Percentiles rank a stretch among this genome's conserved stretches.
Evolutionary conservation across 306 rosid genomes (phyloP).

Genomic region (Rubus parviflorus): DNA sequence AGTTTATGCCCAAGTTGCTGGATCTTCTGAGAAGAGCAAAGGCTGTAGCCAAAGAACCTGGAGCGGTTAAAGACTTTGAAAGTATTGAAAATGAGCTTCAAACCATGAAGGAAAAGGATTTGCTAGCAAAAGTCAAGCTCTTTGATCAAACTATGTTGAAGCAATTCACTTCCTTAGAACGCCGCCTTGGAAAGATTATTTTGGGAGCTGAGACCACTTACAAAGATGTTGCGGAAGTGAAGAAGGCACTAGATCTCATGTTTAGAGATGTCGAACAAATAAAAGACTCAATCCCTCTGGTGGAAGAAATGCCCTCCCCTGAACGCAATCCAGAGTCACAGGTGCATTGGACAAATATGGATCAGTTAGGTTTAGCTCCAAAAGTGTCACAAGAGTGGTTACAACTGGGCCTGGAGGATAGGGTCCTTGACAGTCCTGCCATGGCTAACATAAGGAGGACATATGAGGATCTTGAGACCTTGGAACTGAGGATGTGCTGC

Average conservation of each 20-base stretch:
- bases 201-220: background rate
- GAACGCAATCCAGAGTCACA: background rate
- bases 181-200: background rate
- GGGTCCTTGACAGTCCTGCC: too few relatives aligned
- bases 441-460: too few relatives aligned
- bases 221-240: too few relatives aligned
- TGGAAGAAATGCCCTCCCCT: background rate
- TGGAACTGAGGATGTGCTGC: too few relatives aligned
- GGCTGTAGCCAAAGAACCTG: background rate
- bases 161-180: background rate
- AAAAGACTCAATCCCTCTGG: background rate
- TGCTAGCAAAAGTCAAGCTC: background rate
- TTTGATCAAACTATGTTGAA: background rate
- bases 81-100: background rate
- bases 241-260: background rate
- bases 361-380: background rate
- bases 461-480: too few relatives aligned
- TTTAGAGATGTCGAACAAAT: background rate
- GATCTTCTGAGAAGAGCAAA: background rate
- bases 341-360: too few relatives aligned
- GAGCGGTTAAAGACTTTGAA: background rate
- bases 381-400: background rate
- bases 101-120: background rate
- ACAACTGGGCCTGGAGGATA: background rate
- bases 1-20: background rate